phyloP scores from a whole-genome alignment of 23 red algal species.

The Gracilaria caudata region DNA sequence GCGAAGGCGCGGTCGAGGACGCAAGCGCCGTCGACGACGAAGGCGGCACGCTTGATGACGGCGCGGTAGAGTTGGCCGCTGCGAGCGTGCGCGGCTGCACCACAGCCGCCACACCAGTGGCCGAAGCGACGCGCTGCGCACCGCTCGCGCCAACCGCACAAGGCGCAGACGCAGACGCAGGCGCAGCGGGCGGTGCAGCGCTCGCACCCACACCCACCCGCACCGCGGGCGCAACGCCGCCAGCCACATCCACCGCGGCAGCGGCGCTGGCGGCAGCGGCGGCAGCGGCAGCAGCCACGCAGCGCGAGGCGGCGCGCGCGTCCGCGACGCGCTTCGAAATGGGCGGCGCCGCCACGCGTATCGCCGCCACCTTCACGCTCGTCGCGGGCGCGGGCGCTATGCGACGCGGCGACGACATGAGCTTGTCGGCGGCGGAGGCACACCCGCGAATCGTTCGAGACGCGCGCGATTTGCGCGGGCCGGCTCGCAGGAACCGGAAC shows the following conservation, averaged over 20 bases:
- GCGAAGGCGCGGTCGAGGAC: not conserved
- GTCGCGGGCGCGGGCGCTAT: conserved; percentile 20
- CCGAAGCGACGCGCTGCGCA: too few relatives aligned
- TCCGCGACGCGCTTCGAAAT: not conserved
- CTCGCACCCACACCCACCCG: not conserved
- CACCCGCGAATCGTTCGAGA: not conserved
- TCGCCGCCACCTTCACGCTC: not conserved
- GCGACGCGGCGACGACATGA: conserved; percentile 15
- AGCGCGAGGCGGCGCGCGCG: not conserved
- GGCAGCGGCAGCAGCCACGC: not conserved
- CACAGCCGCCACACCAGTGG: too few relatives aligned
- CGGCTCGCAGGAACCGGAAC: too few relatives aligned
- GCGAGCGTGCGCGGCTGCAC: too few relatives aligned
- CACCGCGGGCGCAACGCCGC: not conserved
- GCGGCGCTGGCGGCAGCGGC: not conserved
- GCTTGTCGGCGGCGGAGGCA: not conserved
- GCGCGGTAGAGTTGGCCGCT: too few relatives aligned
- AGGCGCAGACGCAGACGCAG: too few relatives aligned
- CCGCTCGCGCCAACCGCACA: too few relatives aligned
- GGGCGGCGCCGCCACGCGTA: not conserved
- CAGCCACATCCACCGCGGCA: too few relatives aligned
- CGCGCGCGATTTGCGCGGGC: not conserved
- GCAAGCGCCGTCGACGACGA: too few relatives aligned
- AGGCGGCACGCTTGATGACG: too few relatives aligned
- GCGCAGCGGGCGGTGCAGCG: not conserved